Conservation (phyloP, 192 early-diverging fungal species). For the Geranomyces michiganensis region DNA sequence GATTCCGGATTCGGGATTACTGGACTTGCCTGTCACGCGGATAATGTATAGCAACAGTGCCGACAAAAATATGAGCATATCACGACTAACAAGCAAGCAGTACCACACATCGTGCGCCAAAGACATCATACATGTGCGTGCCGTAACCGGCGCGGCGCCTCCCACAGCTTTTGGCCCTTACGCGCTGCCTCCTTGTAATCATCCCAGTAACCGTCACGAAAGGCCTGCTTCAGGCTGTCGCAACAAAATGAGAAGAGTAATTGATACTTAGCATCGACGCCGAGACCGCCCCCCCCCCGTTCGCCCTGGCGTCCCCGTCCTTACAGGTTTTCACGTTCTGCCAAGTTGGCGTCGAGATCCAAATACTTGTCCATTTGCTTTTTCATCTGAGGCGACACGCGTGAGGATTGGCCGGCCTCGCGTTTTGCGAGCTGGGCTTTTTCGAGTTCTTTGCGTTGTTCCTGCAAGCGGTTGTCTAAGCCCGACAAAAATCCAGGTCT, state of each 20-base stretch:
- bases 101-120: too few relatives aligned
- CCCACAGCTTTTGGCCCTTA: slow-evolving; percentile 55
- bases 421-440: slow-evolving; percentile 29
- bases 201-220: slow-evolving; percentile 44
- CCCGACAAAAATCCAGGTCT: slow-evolving; percentile 35
- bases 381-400: slow-evolving; percentile 28
- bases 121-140: slow-evolving; percentile 18
- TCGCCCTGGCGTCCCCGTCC: neutral
- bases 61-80: too few relatives aligned
- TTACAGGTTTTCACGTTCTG: slow-evolving; percentile 37
- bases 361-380: slow-evolving; percentile 42
- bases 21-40: slow-evolving; percentile 22
- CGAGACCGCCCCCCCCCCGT: neutral
- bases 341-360: slow-evolving; percentile 33
- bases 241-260: too few relatives aligned
- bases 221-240: slow-evolving; percentile 39
- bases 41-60: neutral
- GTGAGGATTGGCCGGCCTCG: slow-evolving; percentile 1
- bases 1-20: slow-evolving; percentile 37
- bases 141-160: slow-evolving; percentile 37
- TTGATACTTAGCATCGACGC: too few relatives aligned
- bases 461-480: slow-evolving; percentile 34
- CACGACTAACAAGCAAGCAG: too few relatives aligned
- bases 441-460: slow-evolving; percentile 40
- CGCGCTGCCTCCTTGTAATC: slow-evolving; percentile 47